These are phyloP conservation scores for Penicillium capsulatum DNA, from an alignment of 2,329 filamentous ascomycete species.

Conservation along the genomic window DNA sequence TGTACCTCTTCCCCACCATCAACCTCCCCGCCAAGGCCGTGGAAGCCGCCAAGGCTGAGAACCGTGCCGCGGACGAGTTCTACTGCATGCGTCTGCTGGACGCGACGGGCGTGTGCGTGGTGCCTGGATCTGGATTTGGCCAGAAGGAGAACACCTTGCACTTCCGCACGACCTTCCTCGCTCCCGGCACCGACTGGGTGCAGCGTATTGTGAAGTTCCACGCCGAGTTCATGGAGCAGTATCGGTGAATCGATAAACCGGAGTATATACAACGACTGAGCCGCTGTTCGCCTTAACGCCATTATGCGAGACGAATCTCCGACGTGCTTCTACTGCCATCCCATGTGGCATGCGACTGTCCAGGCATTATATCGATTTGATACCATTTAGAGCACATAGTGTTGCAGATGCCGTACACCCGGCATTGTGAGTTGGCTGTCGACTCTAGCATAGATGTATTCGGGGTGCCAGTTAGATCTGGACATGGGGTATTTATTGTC, in stretches of 20 bases:
- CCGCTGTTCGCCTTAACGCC: conserved; percentile 1
- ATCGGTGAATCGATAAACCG: conserved; percentile 26
- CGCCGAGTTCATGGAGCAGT: conserved; percentile 83
- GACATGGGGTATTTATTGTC: too few species aligned
- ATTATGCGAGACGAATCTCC: conserved; percentile 7
- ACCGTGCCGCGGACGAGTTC: conserved; percentile 79
- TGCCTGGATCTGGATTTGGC: conserved; percentile 88
- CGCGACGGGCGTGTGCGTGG: conserved; percentile 89
- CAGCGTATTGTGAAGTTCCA: conserved; percentile 85
- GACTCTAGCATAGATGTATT: background rate
- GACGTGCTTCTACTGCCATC: conserved; percentile 1
- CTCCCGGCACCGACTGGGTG: conserved; percentile 94
- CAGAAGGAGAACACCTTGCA: conserved; percentile 88
- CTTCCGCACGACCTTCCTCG: conserved; percentile 94
- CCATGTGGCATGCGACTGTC: background rate
- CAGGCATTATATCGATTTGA: conserved; percentile 5
- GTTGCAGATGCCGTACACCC: background rate
- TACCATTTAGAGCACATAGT: conserved; percentile 17
- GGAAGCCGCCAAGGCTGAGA: conserved; percentile 69
- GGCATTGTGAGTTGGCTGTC: background rate
- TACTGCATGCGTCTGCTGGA: conserved; percentile 90
- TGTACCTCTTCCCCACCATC: conserved; percentile 99
- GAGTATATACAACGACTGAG: conserved; percentile 2
- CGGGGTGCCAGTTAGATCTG: too few species aligned
- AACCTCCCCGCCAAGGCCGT: conserved; percentile 69